phyloP scores from a whole-genome alignment of 2,329 filamentous ascomycete species.

The Orbilia brochopaga region DNA sequence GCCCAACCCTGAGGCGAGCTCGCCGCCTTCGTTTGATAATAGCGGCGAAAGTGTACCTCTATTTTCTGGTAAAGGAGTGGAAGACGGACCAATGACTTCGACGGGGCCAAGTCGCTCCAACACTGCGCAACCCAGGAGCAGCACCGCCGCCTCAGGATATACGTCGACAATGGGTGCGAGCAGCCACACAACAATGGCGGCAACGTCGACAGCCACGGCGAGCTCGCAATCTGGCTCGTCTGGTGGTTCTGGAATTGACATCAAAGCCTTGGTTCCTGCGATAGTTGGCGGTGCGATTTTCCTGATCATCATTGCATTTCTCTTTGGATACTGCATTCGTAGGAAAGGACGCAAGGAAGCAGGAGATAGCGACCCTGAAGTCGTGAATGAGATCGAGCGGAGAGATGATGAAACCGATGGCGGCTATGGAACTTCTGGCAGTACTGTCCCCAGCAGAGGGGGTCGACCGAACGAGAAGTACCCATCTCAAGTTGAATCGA shows the following conservation, averaged over 20 bases:
- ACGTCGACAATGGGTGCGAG: slow-evolving; percentile 13
- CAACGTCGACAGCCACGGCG: slow-evolving; percentile 7
- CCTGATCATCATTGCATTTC: slow-evolving; percentile 41
- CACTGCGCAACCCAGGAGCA: slow-evolving; percentile 11
- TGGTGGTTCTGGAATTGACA: slow-evolving; percentile 15
- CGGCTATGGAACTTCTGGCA: slow-evolving; percentile 11
- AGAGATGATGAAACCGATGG: slow-evolving; percentile 11
- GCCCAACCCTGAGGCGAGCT: slow-evolving; percentile 15
- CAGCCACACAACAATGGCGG: slow-evolving; percentile 10
- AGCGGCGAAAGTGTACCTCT: slow-evolving; percentile 3
- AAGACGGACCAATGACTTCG: slow-evolving; percentile 13
- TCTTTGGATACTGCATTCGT: slow-evolving; percentile 47
- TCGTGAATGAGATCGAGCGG: slow-evolving; percentile 41
- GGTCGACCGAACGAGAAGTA: slow-evolving; percentile 23
- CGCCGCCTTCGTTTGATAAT: slow-evolving; percentile 14
- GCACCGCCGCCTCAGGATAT: slow-evolving; percentile 10
- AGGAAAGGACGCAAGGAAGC: slow-evolving; percentile 17
- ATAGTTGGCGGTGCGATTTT: slow-evolving; percentile 43
- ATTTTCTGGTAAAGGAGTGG: slow-evolving; percentile 15
- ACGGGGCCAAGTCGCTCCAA: slow-evolving; percentile 24
- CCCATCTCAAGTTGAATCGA: slow-evolving; percentile 13
- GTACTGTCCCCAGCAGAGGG: slow-evolving; percentile 12
- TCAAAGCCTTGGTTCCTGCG: slow-evolving; percentile 31
- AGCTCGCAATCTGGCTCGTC: slow-evolving; percentile 4
- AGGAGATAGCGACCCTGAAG: slow-evolving; percentile 22